Conservation (phyloP, 805 yeast species). For the Metschnikowia lachancei region DNA sequence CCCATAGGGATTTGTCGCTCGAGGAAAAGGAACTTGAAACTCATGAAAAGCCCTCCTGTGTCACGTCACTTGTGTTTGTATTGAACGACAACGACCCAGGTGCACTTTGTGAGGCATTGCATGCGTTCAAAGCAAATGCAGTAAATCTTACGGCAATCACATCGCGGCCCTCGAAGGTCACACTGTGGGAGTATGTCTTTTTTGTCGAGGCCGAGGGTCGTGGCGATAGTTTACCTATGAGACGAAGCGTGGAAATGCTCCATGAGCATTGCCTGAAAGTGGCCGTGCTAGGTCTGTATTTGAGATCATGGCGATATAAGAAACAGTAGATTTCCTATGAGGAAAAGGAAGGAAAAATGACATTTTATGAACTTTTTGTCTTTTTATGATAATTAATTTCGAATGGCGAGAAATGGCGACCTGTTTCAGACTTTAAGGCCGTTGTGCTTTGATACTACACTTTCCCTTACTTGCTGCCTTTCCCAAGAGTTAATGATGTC, state of each 20-base stretch:
- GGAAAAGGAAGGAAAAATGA: too few relatives aligned
- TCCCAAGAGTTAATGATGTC: too few relatives aligned
- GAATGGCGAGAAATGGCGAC: too few relatives aligned
- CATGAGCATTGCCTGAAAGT: constrained; percentile 45
- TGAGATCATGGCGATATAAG: constrained; percentile 28
- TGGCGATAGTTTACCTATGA: constrained; percentile 26
- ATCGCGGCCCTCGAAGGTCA: constrained; percentile 68
- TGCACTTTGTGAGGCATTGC: constrained; percentile 64
- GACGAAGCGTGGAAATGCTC: constrained; percentile 42
- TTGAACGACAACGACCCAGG: constrained; percentile 68
- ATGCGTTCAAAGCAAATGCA: constrained; percentile 50
- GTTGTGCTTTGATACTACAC: too few relatives aligned
- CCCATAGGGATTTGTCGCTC: constrained; percentile 4
- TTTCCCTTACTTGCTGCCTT: too few relatives aligned
- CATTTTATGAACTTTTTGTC: too few relatives aligned
- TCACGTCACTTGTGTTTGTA: constrained; percentile 64
- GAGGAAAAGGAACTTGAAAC: neutral
- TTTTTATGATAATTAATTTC: too few relatives aligned
- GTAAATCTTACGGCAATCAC: constrained; percentile 70
- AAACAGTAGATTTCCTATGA: neutral
- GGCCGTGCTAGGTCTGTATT: constrained; percentile 59
- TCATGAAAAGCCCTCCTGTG: constrained; percentile 9
- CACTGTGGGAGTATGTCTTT: constrained; percentile 79
- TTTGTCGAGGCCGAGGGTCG: constrained; percentile 67
- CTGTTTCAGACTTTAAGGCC: too few relatives aligned